Conservation (phyloP, 345 rosid genomes). For the Raphanus sativus region DNA sequence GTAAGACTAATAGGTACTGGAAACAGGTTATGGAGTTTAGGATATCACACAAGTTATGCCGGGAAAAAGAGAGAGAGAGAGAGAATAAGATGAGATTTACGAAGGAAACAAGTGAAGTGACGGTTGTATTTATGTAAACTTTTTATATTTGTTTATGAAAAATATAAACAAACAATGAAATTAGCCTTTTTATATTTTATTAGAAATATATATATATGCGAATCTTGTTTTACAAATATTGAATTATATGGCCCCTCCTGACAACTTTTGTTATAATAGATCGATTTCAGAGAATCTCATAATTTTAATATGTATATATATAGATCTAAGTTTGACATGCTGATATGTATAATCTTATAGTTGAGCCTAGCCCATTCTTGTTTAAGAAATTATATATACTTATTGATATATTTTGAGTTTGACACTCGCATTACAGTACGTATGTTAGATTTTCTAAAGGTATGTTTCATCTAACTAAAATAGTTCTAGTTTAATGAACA, state of each 20-base stretch:
- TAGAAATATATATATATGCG: not conserved
- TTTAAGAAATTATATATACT: not conserved
- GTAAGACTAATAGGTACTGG: not conserved
- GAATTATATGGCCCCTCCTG: constrained; percentile 31
- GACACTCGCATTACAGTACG: not conserved
- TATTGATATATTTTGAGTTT: not conserved
- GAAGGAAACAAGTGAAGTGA: constrained; percentile 35
- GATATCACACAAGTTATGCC: constrained; percentile 26
- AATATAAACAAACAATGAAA: not conserved
- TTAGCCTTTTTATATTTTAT: not conserved
- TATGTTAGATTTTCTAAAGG: not conserved
- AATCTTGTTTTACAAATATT: constrained; percentile 27
- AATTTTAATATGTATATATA: not conserved
- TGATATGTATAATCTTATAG: constrained; percentile 4
- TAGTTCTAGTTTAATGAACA: not conserved
- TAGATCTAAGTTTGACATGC: constrained; percentile 28
- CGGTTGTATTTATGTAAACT: constrained; percentile 35
- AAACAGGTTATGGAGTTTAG: constrained; percentile 32
- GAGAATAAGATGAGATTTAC: constrained; percentile 17
- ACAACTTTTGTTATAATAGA: constrained; percentile 36
- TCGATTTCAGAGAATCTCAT: constrained; percentile 29
- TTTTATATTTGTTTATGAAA: constrained; percentile 24
- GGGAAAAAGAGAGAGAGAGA: constrained; percentile 16
- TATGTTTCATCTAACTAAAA: not conserved
- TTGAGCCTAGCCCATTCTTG: constrained; percentile 19